Evolutionary conservation across 352 stramenopile species (phyloP).

Genomic region (Phytophthora tubulina): DNA sequence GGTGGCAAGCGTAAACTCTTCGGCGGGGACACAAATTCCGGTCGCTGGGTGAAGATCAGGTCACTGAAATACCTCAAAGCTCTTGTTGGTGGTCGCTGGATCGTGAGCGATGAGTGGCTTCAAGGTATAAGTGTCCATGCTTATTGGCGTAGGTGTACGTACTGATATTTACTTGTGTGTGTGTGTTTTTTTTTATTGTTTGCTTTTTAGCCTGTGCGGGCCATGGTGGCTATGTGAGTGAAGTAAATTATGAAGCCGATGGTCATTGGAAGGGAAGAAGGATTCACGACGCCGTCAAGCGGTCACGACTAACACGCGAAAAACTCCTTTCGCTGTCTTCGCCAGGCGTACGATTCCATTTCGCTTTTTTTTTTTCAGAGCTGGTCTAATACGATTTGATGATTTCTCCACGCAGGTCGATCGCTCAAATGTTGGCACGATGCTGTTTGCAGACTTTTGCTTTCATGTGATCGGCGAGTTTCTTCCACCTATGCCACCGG

Average conservation of each 20-base stretch:
- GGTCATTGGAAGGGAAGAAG: constrained; percentile 67
- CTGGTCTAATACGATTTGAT: not conserved
- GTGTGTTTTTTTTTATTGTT: not conserved
- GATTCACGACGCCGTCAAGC: constrained; percentile 61
- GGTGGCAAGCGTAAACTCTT: constrained; percentile 64
- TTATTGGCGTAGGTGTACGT: not conserved
- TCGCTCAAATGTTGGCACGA: constrained; percentile 57
- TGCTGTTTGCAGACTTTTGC: constrained; percentile 74
- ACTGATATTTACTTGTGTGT: constrained; percentile 6
- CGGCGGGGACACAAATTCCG: constrained; percentile 44
- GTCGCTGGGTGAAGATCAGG: constrained; percentile 84
- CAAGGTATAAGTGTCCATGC: constrained; percentile 45
- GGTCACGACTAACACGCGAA: constrained; percentile 54
- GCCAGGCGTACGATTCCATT: constrained; percentile 32
- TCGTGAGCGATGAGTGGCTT: constrained; percentile 87
- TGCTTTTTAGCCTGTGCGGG: constrained; percentile 53
- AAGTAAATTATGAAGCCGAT: constrained; percentile 65
- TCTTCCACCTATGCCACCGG: constrained; percentile 77
- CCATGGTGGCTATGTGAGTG: constrained; percentile 48
- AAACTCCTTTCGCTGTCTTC: constrained; percentile 44
- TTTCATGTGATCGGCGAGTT: constrained; percentile 85
- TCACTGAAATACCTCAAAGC: constrained; percentile 91
- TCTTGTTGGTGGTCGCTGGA: constrained; percentile 80
- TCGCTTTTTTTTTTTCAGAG: not conserved
- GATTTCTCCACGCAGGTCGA: constrained; percentile 3